These are phyloP conservation scores for Phylloporus rhodoxanthus DNA, from an alignment of 768 basidiomycete genomes.

Conservation along the genomic window DNA sequence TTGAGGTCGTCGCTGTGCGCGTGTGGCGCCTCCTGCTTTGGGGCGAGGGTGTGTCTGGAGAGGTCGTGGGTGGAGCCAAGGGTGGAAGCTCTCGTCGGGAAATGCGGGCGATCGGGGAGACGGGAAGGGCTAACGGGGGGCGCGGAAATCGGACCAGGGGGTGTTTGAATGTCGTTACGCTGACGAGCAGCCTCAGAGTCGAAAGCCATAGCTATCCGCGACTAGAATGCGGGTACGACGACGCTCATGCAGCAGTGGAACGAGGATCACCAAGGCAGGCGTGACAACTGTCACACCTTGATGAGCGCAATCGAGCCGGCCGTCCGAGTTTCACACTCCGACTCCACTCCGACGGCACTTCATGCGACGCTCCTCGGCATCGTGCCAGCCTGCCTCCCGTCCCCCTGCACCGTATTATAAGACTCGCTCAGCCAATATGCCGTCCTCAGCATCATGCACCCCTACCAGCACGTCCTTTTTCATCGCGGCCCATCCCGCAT, in stretches of 20 bases:
- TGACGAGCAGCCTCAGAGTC: constrained; percentile 27
- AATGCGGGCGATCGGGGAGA: constrained; percentile 45
- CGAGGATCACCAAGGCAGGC: background rate
- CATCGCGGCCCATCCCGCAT: constrained; percentile 49
- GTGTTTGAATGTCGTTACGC: constrained; percentile 21
- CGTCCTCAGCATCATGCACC: constrained; percentile 16
- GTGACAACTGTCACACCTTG: constrained; percentile 23
- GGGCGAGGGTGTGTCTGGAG: constrained; percentile 41
- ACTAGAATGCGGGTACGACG: constrained; percentile 6
- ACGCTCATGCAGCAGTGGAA: constrained; percentile 1
- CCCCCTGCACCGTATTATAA: background rate
- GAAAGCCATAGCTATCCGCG: constrained; percentile 21
- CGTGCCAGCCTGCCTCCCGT: constrained; percentile 15
- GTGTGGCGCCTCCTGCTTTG: constrained; percentile 37
- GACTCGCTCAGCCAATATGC: background rate
- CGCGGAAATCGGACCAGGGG: constrained; percentile 29
- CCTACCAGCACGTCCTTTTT: constrained; percentile 16
- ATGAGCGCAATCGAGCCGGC: constrained; percentile 10
- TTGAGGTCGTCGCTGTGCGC: constrained; percentile 67
- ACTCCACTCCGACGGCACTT: constrained; percentile 16
- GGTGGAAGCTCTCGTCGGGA: constrained; percentile 64
- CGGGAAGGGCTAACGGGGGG: constrained; percentile 34
- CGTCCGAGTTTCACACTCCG: background rate
- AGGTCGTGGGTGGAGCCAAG: constrained; percentile 48
- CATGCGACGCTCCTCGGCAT: constrained; percentile 12